Base-by-base conservation (phyloP, 352 stramenopile genomes). In the Pythium vanterpoolii region DNA sequence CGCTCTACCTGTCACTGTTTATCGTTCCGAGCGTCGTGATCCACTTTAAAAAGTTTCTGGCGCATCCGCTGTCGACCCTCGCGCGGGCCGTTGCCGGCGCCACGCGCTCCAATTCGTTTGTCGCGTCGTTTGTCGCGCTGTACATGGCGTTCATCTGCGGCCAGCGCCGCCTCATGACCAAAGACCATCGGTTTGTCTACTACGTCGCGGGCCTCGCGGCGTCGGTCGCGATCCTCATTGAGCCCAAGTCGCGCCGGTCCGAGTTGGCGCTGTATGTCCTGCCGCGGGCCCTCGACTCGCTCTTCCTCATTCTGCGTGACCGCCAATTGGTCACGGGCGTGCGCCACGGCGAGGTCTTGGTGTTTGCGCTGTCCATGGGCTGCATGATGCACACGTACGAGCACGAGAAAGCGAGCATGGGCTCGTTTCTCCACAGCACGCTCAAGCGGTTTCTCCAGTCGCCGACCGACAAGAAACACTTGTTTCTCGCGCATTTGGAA, bases 301-400 rank as follows among this genome's bases (percentile, higher is more conserved):
- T 94, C 34, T 87, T 74, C 27, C 78, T 90, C 59, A 92, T 90
- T 49, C 69, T 94, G 23, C 71, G 77, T 40, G 83, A 92, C 60
- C 81, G 76, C 42, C 71, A 75, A 30, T 80, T 91, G 61, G 76
- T 87, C 36, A 69, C 72, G n/a, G 79, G 83, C 53, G 71, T 93
- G 42, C 72, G 66, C 19, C 69, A 90, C 49, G 85, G 83, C 23
- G 85, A 94, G 55, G 72, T 91, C 30, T 68, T 79, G 44, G 71
- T 94, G 38, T 94, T 93, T 52, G 81, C 82, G 24, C 68, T 69
- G 13, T 94, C 83, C 9, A 94, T 93, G 83, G 71, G 77, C 9
- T 68, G 84, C 43, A 86, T 94, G 66, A 93, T 93, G 85, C 88
- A 86, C 66, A 89, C 71, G 56, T 94, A 91, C 53, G 83, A 94